Base-by-base conservation (phyloP, 2,329 filamentous ascomycete species). In the Epichloe baconii region DNA sequence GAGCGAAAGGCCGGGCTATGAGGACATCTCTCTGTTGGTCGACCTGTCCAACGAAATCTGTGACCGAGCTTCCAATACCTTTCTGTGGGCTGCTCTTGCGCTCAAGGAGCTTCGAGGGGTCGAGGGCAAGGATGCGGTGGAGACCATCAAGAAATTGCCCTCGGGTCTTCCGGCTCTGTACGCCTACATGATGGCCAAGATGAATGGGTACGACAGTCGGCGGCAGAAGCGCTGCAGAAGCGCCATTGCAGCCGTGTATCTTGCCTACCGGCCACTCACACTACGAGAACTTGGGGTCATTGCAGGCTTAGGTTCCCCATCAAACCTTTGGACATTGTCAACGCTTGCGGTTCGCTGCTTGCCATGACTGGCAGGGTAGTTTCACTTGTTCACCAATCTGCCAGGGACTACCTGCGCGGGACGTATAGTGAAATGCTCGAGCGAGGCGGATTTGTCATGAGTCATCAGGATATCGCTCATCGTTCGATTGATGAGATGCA, bases 331-430 rank as follows among this genome's bases (percentile, higher is more conserved):
- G 15, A 36, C 35, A 50, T 70, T 21, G 57, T 72, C 17, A 48
- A 54, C 15, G 37, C 52, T 11, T 73, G 68, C 54, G 66, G 69
- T 14, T 73, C 66, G 19, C 52, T 64, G 43, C 59, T 73, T 1
- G 67, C 62, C 1, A 26, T 68, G 17, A 58, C 57, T 35, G 54
- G 64, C 0, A 54, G 34, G 2, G 56, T 34, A 0, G 51, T 73
- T 11, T 68, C 62, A 38, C 66, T 73, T 44, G 59, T 73, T 0
- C 69, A 75, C 51, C 66, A 72, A 51, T 73, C 70, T 8, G 71
- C 67, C 3, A 71, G 71, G 48, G 71, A 74, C 36, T 71, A 61
- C 54, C 47, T 73, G 3, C 52, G 5, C 19, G 54, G 26, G 45
- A 59, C 2, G 54, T 54, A 52, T 43, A 38, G 15, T 10, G 49